A percentile compares a stretch with the other conserved stretches of the same genome.
phyloP scores from a whole-genome alignment of 352 stramenopile species.

The Globisporangium parvum region DNA sequence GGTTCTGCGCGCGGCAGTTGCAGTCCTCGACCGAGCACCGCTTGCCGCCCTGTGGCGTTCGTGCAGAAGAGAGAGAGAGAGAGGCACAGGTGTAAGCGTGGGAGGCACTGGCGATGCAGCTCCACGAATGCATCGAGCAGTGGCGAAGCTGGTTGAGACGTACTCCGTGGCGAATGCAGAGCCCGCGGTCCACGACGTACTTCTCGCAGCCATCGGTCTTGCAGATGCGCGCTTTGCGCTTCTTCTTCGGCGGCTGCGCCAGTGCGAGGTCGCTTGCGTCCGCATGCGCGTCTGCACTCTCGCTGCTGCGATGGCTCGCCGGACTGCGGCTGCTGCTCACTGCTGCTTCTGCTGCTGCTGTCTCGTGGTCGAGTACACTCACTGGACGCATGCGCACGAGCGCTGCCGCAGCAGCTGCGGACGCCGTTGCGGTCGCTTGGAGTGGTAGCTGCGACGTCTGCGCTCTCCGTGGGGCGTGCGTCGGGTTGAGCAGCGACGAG shows the following conservation, averaged over 20 bases:
- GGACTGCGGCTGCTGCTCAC: neutral
- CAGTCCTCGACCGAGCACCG: constrained; percentile 32
- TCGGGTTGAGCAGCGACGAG: constrained; percentile 11
- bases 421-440: neutral
- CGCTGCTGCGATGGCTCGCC: constrained; percentile 1
- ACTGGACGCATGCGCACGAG: neutral
- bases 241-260: constrained; percentile 22
- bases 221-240: constrained; percentile 35
- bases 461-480: neutral
- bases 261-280: neutral
- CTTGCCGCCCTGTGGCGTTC: constrained; percentile 25
- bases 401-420: too few species aligned
- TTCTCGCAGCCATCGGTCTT: constrained; percentile 35
- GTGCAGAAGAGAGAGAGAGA: too few species aligned
- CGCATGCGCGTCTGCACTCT: neutral
- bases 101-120: too few species aligned
- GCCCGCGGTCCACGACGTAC: constrained; percentile 36
- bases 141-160: neutral
- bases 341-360: neutral
- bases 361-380: neutral
- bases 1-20: constrained; percentile 33
- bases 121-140: neutral
- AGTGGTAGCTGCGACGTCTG: neutral
- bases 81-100: too few species aligned
- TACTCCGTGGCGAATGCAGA: constrained; percentile 41